A percentile compares a stretch with the other conserved stretches of the same genome.
phyloP scores from a whole-genome alignment of 768 basidiomycete species.

The Trametes cubensis region DNA sequence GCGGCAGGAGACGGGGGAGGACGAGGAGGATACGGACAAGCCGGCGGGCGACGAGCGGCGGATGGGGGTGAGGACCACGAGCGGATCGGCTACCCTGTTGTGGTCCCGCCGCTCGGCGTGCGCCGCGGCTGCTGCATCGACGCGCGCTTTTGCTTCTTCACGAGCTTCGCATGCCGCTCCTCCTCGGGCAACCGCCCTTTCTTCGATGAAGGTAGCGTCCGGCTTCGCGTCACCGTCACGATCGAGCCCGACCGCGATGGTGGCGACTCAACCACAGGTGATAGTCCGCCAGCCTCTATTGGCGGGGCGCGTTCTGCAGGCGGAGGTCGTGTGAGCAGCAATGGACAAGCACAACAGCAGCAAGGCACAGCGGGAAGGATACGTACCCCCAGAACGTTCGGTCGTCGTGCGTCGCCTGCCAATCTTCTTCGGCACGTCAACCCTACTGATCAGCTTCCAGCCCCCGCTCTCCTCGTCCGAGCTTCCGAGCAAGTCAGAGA shows the following conservation, averaged over 20 bases:
- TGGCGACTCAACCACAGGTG: conserved; percentile 53
- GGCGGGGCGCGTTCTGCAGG: conserved; percentile 34
- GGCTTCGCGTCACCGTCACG: conserved; percentile 57
- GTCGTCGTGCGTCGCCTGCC: conserved; percentile 61
- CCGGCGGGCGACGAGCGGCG: not conserved
- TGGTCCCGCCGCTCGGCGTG: conserved; percentile 18
- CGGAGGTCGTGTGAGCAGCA: not conserved
- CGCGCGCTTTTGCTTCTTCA: conserved; percentile 56
- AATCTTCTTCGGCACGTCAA: conserved; percentile 42
- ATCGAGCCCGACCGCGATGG: conserved; percentile 33
- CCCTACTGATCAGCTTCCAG: conserved; percentile 54
- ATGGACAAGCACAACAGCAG: too few species aligned
- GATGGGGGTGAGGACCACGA: not conserved
- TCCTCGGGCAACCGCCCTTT: conserved; percentile 38
- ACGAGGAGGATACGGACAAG: too few species aligned
- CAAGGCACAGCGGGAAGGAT: not conserved
- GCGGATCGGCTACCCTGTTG: not conserved
- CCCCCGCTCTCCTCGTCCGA: conserved; percentile 51
- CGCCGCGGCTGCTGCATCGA: conserved; percentile 41
- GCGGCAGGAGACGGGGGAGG: too few species aligned
- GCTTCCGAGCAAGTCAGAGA: conserved; percentile 29
- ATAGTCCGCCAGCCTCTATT: conserved; percentile 38
- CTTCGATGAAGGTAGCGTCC: conserved; percentile 60
- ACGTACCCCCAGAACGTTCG: conserved; percentile 39
- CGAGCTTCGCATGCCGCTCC: conserved; percentile 42